A percentile compares a stretch with the other conserved stretches of the same genome.
Conservation (phyloP, 2,329 filamentous ascomycete genomes). For the Penicillium sp. region DNA sequence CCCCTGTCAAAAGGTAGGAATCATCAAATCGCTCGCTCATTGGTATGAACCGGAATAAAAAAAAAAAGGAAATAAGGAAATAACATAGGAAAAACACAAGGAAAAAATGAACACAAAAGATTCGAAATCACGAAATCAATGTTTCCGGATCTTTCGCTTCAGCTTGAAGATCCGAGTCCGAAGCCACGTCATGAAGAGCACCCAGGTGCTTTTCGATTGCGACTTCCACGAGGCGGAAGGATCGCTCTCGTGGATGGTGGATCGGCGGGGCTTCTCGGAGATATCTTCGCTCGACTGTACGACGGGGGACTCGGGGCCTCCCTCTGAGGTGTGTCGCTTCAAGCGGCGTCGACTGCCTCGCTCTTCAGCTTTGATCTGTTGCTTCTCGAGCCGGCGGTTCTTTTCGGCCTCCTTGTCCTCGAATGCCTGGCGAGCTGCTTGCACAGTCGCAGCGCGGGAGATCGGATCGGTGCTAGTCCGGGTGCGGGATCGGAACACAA, state of each 20-base stretch:
- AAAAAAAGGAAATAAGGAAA: not conserved
- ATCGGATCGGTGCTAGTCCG: slow-evolving; percentile 55
- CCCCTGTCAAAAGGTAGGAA: slow-evolving; percentile 6
- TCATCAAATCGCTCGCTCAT: slow-evolving; percentile 14
- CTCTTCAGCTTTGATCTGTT: slow-evolving; percentile 51
- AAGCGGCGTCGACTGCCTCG: slow-evolving; percentile 46
- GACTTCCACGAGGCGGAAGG: slow-evolving; percentile 32
- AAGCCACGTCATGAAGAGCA: slow-evolving; percentile 59
- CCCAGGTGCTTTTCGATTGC: slow-evolving; percentile 48
- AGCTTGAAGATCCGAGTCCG: slow-evolving; percentile 58
- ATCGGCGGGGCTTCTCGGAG: slow-evolving; percentile 22
- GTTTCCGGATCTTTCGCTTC: slow-evolving; percentile 38
- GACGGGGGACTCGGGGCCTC: slow-evolving; percentile 9
- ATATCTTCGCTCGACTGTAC: slow-evolving; percentile 16
- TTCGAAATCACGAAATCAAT: slow-evolving; percentile 13
- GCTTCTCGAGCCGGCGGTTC: slow-evolving; percentile 56
- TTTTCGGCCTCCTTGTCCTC: slow-evolving; percentile 62
- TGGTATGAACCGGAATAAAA: slow-evolving; percentile 3
- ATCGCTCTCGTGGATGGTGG: slow-evolving; percentile 1
- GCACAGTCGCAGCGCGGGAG: slow-evolving; percentile 58
- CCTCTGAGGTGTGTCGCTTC: slow-evolving; percentile 34
- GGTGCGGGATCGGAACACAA: slow-evolving; percentile 54
- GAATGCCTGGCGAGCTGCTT: slow-evolving; percentile 59
- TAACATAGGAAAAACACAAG: slow-evolving; percentile 1
- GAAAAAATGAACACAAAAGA: slow-evolving; percentile 30